Conservation (phyloP, 2,329 filamentous ascomycete genomes). For the Diaporthe citrichinensis region DNA sequence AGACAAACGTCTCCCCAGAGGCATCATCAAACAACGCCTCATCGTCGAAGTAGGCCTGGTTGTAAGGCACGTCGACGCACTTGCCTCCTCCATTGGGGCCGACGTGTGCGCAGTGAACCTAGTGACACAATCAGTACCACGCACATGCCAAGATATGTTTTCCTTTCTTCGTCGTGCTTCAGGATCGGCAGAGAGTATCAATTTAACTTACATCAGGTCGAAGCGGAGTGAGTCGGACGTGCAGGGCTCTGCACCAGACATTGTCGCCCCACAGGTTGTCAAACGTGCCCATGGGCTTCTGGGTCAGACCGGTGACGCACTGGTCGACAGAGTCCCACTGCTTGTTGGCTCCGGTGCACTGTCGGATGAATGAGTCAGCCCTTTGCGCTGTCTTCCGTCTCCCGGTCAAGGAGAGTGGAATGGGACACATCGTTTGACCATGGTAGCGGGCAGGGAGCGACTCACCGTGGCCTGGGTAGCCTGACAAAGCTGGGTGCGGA, state of each 20-base stretch:
- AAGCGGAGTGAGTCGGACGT: conserved; percentile 53
- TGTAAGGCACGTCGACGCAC: conserved; percentile 47
- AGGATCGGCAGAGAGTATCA: too few species aligned
- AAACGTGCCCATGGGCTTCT: conserved; percentile 56
- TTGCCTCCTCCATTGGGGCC: conserved; percentile 50
- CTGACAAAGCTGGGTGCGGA: neutral
- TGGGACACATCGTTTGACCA: neutral
- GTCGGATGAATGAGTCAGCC: conserved; percentile 24
- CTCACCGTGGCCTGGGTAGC: conserved; percentile 4
- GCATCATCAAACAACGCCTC: conserved; percentile 19
- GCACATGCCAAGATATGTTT: neutral
- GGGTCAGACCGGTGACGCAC: conserved; percentile 51
- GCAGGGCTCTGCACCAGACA: conserved; percentile 57
- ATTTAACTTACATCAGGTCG: conserved; percentile 47
- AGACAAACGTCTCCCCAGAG: neutral
- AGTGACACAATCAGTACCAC: neutral
- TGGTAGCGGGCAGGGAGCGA: neutral
- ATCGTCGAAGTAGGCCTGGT: conserved; percentile 47
- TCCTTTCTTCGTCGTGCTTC: neutral
- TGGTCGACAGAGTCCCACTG: conserved; percentile 53
- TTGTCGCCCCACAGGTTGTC: conserved; percentile 61
- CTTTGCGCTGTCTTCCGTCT: too few species aligned
- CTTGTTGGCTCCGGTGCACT: conserved; percentile 53
- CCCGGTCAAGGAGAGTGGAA: too few species aligned
- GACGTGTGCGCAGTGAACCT: conserved; percentile 49